Evolutionary conservation across 148 eudicot species (phyloP), one percentile per base, ranked within the genome.

Genomic region (Cornus florida): DNA sequence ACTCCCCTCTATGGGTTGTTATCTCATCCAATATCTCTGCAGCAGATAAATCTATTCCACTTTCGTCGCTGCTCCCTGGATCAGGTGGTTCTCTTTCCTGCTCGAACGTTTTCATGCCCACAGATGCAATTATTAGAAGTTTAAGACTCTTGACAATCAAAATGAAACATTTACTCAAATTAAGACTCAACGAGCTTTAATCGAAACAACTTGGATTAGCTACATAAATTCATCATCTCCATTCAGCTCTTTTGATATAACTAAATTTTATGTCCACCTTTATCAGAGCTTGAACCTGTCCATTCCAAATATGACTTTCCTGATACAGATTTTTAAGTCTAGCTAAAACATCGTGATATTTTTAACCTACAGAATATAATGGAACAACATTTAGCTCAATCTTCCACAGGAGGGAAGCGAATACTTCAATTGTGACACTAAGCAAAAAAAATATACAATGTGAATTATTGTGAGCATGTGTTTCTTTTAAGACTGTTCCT

Each of bases 1-100:
- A 81, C 83, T 95, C 98, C 70, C 97, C 98, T 86, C 98, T 88
- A 66, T 82, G 90, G 17, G 97, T 95, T 66, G 91, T 90, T 74
- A 95, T 84, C 76, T 86, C 92, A 72, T 95, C 98, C 60, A 95
- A 83, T 64, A 93, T 72, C 77, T 92, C 98, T 10, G 86, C 90
- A 64, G 89, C 83, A 76, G 77, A 72, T 28, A 86, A 75, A 48
- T 70, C 83, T 13, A 80, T 50, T 6, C 62, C 81, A 23, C 79
- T 70, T 7, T 81, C 88, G 3, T 83, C 88, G 19, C 82, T 87
- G 19, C 39, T 68, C 75, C 71, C 77, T 13, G 67, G 68, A 38
- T 76, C 76, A 19, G 56, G 62, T 70, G 39, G 31, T 43, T 82
- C 83, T 60, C 79, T 70, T 14, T 87, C 92, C 89, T 90, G 91